Conservation (phyloP, 371 early-diverging fungal species). For the Choanephora cucurbitarum region DNA sequence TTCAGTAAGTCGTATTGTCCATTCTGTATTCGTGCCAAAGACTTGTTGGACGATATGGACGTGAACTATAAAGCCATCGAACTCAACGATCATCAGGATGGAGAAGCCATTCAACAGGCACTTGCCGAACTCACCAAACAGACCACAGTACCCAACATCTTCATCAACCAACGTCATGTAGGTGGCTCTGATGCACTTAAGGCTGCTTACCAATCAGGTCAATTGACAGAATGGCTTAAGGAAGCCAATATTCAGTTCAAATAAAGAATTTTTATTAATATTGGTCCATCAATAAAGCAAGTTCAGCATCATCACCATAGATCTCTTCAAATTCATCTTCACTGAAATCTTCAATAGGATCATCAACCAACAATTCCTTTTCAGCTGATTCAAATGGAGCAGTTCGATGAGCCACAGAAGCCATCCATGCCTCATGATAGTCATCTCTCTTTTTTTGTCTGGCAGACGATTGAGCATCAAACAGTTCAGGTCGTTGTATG, state of each 20-base stretch:
- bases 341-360: constrained; percentile 18
- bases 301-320: constrained; percentile 38
- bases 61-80: constrained; percentile 60
- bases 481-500: not conserved
- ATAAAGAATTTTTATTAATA: no score
- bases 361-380: not conserved
- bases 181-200: constrained; percentile 84
- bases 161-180: constrained; percentile 76
- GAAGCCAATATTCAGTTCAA: constrained; percentile 28
- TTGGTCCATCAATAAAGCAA: constrained; percentile 1
- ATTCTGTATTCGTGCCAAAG: constrained; percentile 78
- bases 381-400: not conserved
- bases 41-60: constrained; percentile 53
- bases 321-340: constrained; percentile 32
- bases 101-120: constrained; percentile 75
- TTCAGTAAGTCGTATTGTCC: constrained; percentile 91
- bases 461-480: constrained; percentile 1
- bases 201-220: constrained; percentile 54
- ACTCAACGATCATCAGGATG: constrained; percentile 62
- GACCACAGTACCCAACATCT: constrained; percentile 92
- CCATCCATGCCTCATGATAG: not conserved
- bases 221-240: constrained; percentile 57
- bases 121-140: constrained; percentile 75
- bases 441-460: constrained; percentile 1
- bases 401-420: not conserved